A percentile compares a stretch with the other conserved stretches of the same genome.
Evolutionary conservation across 495 filamentous ascomycete species (phyloP).

Genomic region (Daldinia childiae): DNA sequence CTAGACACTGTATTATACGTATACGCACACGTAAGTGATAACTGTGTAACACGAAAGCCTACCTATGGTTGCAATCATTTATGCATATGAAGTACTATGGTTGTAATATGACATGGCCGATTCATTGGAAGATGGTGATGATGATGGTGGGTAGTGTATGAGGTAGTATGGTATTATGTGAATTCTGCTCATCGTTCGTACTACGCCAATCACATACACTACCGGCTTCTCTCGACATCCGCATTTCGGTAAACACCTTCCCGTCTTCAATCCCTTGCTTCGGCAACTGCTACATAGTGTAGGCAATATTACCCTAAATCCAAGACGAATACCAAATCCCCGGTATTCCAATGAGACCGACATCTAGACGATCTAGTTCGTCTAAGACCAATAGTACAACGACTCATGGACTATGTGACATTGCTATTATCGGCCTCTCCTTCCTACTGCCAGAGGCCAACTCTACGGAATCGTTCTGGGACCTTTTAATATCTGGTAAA

Average conservation of each 20-base stretch:
- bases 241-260: neutral
- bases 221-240: neutral
- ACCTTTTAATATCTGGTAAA: neutral
- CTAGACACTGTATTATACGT: too few relatives aligned
- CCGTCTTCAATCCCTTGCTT: neutral
- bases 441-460: neutral
- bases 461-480: slow-evolving; percentile 1
- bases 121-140: neutral
- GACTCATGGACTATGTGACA: neutral
- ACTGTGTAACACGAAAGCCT: too few relatives aligned
- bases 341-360: neutral
- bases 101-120: neutral
- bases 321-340: neutral
- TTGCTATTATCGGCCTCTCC: neutral
- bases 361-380: neutral
- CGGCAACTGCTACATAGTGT: neutral
- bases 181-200: neutral
- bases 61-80: too few relatives aligned
- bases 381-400: neutral
- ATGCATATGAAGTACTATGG: too few relatives aligned
- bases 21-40: too few relatives aligned
- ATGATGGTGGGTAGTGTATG: too few relatives aligned
- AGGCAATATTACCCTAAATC: neutral
- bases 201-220: neutral
- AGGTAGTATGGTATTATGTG: too few relatives aligned